Evolutionary conservation across 2,329 filamentous ascomycete genomes (phyloP).

Genomic region (Parafenestella ontariensis): DNA sequence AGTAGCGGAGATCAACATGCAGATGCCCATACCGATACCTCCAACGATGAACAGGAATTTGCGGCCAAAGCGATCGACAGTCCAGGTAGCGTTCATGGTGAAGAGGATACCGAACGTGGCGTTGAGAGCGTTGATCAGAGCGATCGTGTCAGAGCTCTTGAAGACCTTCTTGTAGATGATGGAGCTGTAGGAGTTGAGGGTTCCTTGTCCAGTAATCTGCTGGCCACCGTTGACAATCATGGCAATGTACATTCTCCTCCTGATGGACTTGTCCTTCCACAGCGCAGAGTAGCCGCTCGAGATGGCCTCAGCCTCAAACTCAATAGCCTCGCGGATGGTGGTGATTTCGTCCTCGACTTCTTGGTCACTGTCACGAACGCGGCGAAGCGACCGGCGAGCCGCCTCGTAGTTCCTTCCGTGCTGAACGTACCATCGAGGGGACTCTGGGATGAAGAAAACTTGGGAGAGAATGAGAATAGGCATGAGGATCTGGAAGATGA

Average conservation of each 20-base stretch:
- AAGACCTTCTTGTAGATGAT: slow-evolving; percentile 77
- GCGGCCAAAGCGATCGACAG: slow-evolving; percentile 73
- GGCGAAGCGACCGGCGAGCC: slow-evolving; percentile 64
- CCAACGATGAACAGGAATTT: slow-evolving; percentile 74
- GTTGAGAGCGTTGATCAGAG: slow-evolving; percentile 77
- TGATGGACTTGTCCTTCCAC: slow-evolving; percentile 73
- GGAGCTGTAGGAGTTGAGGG: slow-evolving; percentile 76
- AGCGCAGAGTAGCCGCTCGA: slow-evolving; percentile 68
- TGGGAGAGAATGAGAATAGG: slow-evolving; percentile 67
- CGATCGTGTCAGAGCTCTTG: slow-evolving; percentile 62
- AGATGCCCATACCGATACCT: slow-evolving; percentile 71
- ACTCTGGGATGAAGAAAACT: slow-evolving; percentile 69
- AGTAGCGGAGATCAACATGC: slow-evolving; percentile 71
- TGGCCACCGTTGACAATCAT: slow-evolving; percentile 74
- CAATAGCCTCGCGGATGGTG: slow-evolving; percentile 70
- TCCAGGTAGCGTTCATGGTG: slow-evolving; percentile 76
- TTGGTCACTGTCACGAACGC: slow-evolving; percentile 68
- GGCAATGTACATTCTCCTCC: slow-evolving; percentile 70
- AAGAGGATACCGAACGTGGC: slow-evolving; percentile 76
- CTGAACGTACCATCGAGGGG: slow-evolving; percentile 73
- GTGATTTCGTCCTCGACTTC: slow-evolving; percentile 72
- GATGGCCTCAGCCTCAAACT: slow-evolving; percentile 75
- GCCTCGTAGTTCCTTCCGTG: slow-evolving; percentile 65
- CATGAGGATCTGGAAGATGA: slow-evolving; percentile 75
- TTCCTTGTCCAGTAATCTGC: slow-evolving; percentile 75